Base-by-base conservation (phyloP, 176 grass and related monocot species). In the Luzula sylvatica region DNA sequence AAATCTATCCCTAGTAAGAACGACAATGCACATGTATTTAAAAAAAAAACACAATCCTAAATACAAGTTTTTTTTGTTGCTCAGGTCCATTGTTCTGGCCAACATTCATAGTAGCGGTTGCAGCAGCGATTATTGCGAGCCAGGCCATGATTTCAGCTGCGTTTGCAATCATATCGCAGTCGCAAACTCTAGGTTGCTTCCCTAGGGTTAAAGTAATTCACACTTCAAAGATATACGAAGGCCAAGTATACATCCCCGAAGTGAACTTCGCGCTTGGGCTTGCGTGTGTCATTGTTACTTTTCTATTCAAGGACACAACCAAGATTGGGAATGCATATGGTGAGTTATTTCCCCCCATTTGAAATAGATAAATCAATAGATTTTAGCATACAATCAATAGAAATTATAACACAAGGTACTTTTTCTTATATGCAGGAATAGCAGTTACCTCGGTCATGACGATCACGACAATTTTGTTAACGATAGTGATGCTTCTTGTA, bases 311-410 rank as follows among this genome's bases (percentile, higher is more conserved):
- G 62, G 68, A 69, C 2, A 80, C 82, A 18, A 11, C 27, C 35
- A 77, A 70, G 63, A 87, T 87, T 38, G 70, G 83, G 53, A 75
- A 82, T 53, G 78, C 78, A 1, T 87, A 87, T 55, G 83, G 80
- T 83, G 72, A 52, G 58, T 23, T 6, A 26, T 8, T 15, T 26
- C 11, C 27, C 27, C 11, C 18, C 38, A 30, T 60, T 16, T 28
- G 19, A 28, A 24, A 23, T 1, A 27, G 18, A 28, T 29, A 1
- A 26, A 57, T 8, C 53, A 57, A 57, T 57, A 57, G 12, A 30
- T 15, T 11, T 16, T 5, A 26, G 53, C 24, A 57, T 28, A 8
- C 53, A 26, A 12, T 15, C 6, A 25, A 15, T 28, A n/a, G n/a
- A 3, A 35, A 9, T 35, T 9, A 51, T 51, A 22, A 51, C 46